phyloP scores from a whole-genome alignment of 2,329 filamentous ascomycete species.

The Cladosporium sp. region DNA sequence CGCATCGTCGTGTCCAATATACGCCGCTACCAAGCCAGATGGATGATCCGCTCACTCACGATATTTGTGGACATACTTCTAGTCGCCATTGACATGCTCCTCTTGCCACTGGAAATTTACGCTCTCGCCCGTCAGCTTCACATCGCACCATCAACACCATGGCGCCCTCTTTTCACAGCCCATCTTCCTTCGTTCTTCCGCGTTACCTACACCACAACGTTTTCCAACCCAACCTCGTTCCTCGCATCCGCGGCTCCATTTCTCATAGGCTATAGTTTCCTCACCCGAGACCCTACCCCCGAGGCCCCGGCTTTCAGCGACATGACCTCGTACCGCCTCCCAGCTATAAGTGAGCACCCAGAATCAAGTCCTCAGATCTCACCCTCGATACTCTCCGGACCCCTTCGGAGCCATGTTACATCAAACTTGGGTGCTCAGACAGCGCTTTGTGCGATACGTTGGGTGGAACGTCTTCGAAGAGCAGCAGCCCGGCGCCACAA shows the following conservation, averaged over 20 bases:
- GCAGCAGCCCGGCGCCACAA: not conserved
- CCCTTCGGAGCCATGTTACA: slow-evolving; percentile 24
- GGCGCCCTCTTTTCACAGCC: slow-evolving; percentile 16
- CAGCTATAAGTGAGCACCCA: slow-evolving; percentile 17
- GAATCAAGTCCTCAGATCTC: not conserved
- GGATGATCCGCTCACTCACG: slow-evolving; percentile 13
- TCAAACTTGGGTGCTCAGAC: slow-evolving; percentile 18
- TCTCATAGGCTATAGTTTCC: slow-evolving; percentile 7
- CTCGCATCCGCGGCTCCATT: slow-evolving; percentile 14
- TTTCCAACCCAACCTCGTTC: not conserved
- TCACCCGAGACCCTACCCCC: slow-evolving; percentile 4
- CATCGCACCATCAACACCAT: slow-evolving; percentile 23
- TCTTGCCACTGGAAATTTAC: slow-evolving; percentile 26
- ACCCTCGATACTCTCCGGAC: slow-evolving; percentile 11
- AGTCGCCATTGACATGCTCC: slow-evolving; percentile 19
- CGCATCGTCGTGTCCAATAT: slow-evolving; percentile 10
- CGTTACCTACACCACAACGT: slow-evolving; percentile 16
- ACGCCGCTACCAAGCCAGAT: slow-evolving; percentile 14
- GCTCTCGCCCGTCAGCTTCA: slow-evolving; percentile 23
- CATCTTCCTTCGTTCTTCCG: slow-evolving; percentile 17
- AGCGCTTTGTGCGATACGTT: slow-evolving; percentile 16
- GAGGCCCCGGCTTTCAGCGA: slow-evolving; percentile 14
- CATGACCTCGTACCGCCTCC: slow-evolving; percentile 22
- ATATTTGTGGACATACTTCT: slow-evolving; percentile 16
- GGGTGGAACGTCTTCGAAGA: slow-evolving; percentile 22